phyloP scores from a whole-genome alignment of 352 stramenopile genomes.

The Aphanomyces euteiches region DNA sequence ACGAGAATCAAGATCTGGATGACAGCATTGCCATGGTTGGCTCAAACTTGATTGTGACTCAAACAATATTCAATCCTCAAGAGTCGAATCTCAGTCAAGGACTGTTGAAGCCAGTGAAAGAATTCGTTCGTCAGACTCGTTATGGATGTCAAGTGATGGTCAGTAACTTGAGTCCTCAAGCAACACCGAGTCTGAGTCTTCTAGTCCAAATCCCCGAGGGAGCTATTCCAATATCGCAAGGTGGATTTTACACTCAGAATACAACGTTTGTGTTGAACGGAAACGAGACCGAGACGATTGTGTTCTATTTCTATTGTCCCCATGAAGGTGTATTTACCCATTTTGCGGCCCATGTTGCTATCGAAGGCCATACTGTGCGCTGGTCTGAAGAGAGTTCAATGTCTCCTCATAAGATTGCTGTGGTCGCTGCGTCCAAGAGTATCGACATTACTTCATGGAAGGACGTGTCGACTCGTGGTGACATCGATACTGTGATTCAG shows the following conservation, averaged over 20 bases:
- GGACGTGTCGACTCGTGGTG: slow-evolving; percentile 48
- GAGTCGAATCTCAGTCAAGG: slow-evolving; percentile 27
- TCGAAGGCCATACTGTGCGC: slow-evolving; percentile 40
- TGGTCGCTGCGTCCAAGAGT: slow-evolving; percentile 35
- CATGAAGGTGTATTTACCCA: slow-evolving; percentile 43
- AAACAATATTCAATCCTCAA: slow-evolving; percentile 41
- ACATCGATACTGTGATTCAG: slow-evolving; percentile 41
- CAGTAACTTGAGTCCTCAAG: slow-evolving; percentile 48
- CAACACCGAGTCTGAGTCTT: slow-evolving; percentile 41
- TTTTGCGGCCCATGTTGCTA: slow-evolving; percentile 49
- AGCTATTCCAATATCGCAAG: slow-evolving; percentile 41
- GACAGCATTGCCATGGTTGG: slow-evolving; percentile 34
- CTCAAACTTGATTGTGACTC: slow-evolving; percentile 46
- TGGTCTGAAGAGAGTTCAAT: slow-evolving; percentile 27
- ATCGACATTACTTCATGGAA: slow-evolving; percentile 59
- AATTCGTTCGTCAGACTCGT: slow-evolving; percentile 50
- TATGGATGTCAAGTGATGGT: slow-evolving; percentile 53
- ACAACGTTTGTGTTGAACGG: slow-evolving; percentile 38
- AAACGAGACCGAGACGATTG: slow-evolving; percentile 43
- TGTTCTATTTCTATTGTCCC: slow-evolving; percentile 62
- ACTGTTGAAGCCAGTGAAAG: slow-evolving; percentile 32
- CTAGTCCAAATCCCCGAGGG: slow-evolving; percentile 67
- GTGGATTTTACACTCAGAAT: slow-evolving; percentile 52
- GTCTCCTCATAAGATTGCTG: slow-evolving; percentile 32
- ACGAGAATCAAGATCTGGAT: slow-evolving; percentile 27